Percentiles rank a stretch among this genome's conserved stretches.
Evolutionary conservation across 768 basidiomycete genomes (phyloP).

Genomic region (Kockovaella imperatae): DNA sequence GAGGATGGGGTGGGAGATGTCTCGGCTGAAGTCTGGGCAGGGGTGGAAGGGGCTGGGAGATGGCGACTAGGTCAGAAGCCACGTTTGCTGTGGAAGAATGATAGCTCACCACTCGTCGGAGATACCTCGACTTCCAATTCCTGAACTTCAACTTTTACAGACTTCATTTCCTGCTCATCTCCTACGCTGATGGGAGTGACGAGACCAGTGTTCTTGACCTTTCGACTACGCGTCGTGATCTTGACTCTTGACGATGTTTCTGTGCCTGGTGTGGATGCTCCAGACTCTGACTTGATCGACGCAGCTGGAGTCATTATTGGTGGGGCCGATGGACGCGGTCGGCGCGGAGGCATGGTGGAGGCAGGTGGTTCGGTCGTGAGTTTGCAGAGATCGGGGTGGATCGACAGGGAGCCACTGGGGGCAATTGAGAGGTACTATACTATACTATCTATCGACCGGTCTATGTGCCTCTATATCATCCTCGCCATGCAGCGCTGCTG

Average conservation of each 20-base stretch:
- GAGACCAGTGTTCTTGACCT: constrained; percentile 7
- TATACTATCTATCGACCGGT: no score
- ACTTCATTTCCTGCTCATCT: constrained; percentile 5
- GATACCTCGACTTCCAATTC: constrained; percentile 11
- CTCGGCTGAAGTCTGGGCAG: no score
- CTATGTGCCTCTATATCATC: no score
- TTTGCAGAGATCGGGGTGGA: background rate
- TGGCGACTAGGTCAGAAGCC: no score
- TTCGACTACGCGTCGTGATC: no score
- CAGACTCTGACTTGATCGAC: constrained; percentile 13
- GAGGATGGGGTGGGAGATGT: constrained; percentile 2
- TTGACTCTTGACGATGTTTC: no score
- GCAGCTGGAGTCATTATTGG: constrained; percentile 34
- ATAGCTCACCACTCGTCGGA: background rate
- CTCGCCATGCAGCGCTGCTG: no score
- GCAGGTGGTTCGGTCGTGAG: background rate
- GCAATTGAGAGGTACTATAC: no score
- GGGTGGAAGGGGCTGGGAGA: no score
- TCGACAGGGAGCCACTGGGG: no score
- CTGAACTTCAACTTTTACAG: constrained; percentile 8
- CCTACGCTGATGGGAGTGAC: constrained; percentile 27
- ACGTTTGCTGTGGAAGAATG: background rate
- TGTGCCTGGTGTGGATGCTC: constrained; percentile 10
- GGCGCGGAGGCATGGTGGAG: constrained; percentile 21
- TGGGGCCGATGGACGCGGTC: constrained; percentile 18